Percentiles rank a stretch among this genome's conserved stretches.
Evolutionary conservation across 2,329 filamentous ascomycete species (phyloP).

Genomic region (Penicillium verrucosum): DNA sequence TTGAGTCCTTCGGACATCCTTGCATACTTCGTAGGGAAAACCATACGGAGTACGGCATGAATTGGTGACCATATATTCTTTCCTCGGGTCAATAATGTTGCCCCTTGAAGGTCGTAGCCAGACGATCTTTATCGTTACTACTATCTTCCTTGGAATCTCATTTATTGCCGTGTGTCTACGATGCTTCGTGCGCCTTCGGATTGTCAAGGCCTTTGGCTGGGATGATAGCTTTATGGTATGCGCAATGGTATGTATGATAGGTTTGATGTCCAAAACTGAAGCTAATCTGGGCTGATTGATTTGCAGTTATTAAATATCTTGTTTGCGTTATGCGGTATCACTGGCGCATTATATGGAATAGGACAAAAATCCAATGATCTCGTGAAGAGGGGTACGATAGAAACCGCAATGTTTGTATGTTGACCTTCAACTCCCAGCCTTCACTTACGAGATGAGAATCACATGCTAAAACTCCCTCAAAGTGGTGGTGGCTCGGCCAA

Average conservation of each 20-base stretch:
- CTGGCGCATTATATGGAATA: slow-evolving; percentile 34
- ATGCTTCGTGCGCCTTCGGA: slow-evolving; percentile 36
- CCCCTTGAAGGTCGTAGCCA: slow-evolving; percentile 33
- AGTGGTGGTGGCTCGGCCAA: slow-evolving; percentile 56
- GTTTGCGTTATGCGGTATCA: slow-evolving; percentile 37
- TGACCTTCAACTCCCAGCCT: background rate
- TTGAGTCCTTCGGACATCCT: background rate
- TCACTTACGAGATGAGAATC: background rate
- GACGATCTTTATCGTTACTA: slow-evolving; percentile 33
- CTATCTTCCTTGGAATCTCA: slow-evolving; percentile 32
- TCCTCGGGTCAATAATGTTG: slow-evolving; percentile 27
- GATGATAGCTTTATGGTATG: slow-evolving; percentile 39
- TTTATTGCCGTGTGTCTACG: slow-evolving; percentile 34
- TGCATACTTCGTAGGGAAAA: background rate
- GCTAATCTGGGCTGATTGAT: background rate
- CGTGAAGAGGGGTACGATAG: slow-evolving; percentile 19
- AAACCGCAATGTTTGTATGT: slow-evolving; percentile 18
- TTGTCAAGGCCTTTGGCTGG: slow-evolving; percentile 39
- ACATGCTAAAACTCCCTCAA: slow-evolving; percentile 11
- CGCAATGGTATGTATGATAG: slow-evolving; percentile 31
- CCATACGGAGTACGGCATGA: slow-evolving; percentile 8
- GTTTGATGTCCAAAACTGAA: background rate
- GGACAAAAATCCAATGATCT: slow-evolving; percentile 23
- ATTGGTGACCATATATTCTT: slow-evolving; percentile 8
- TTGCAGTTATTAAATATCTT: slow-evolving; percentile 31